Base-by-base conservation (phyloP, 2,329 filamentous ascomycete species). In the Paraconiothyrium sp. region DNA sequence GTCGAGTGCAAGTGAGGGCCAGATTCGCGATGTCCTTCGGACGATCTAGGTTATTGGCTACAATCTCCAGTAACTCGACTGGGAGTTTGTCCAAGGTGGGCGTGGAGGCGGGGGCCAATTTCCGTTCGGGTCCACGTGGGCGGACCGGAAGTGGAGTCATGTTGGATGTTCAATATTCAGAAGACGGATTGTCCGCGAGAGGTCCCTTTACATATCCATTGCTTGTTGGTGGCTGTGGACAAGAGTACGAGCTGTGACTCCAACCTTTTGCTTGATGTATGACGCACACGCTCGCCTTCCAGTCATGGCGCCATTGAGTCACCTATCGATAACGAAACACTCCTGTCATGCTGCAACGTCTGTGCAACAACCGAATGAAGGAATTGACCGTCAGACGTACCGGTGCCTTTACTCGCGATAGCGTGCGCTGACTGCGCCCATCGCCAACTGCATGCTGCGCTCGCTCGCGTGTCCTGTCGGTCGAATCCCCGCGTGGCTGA, bases 21-120 rank as follows among this genome's bases (percentile, higher is more conserved):
- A 78, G 62, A 49, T 69, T 57, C 2, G 71, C 57, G 1, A 77
- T 39, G 57, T 77, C 74, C 49, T 51, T 57, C 5, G 75, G 72
- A 34, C 65, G 67, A 14, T 76, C 73, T 9, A 78, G 63, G 56
- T 75, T 67, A n/a, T 30, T 68, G 2, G 72, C 59, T 34, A 78
- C 67, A 13, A 75, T 66, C 16, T 72, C 74, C 14, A 78, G 69
- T 9, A 78, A 67, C 60, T 78, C 75, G 54, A 75, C 76, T 9
- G 75, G 75, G 22, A 78, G 67, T 16, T 61, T 63, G 39, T 66
- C 63, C 51, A 77, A 68, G 9, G 63, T 60, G 52, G 67, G 63
- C 71, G 73, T 75, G 22, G 50, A 20, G 20, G 41, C 43, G 32
- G 37, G 37, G 37, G 24, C 51, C 51, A 54, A 34, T 51, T 44